Evolutionary conservation across 352 stramenopile species (phyloP), one percentile per base, ranked within the genome.

Genomic region (Pythium dissotocum): DNA sequence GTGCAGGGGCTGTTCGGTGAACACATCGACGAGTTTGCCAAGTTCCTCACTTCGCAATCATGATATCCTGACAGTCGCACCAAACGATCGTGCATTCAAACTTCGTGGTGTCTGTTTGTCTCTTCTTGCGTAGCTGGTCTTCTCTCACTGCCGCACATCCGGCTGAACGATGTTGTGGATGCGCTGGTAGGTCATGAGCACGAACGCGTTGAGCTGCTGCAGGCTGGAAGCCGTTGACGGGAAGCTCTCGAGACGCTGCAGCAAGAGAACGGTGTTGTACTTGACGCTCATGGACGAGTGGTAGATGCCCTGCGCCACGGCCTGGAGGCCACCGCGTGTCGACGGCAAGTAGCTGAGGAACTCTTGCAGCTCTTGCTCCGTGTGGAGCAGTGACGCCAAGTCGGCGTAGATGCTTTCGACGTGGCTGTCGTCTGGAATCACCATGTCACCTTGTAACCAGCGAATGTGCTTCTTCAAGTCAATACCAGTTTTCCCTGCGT

Each of bases 261-360:
- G 80, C 42, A 96, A 70, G 35, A 94, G 71, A 44, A 96, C 87
- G 0, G 88, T 95, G 69, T 96, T 96, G 77, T 95, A 84, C 72
- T 96, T 95, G 70, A 96, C 86, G 40, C 87, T 89, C 63, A 95
- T 95, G 2, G 83, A 94, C 28, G 85, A 65, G 66, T 96, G 88
- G 56, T 94, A 96, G 24, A 96, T 91, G 14, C 88, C 88, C 59
- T 95, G 87, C 7, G 88, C 88, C 58, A 96, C 82, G 2, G 84
- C 86, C 62, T 94, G 85, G 26, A 96, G 79, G 0, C 88, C 88
- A 10, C 87, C 88, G 18, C 86, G 81, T 8, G 89, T 78, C n/a
- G 87, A 72, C 12, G 88, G 88, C 48, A 96, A 68, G 58, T 89
- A 90, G 56, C 88, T 95, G 24, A 96, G 59, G 46, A 96, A 93